These are phyloP conservation scores for Acanthamoeba lenticulata DNA, from an alignment of 208 protist species.

Conservation along the genomic window DNA sequence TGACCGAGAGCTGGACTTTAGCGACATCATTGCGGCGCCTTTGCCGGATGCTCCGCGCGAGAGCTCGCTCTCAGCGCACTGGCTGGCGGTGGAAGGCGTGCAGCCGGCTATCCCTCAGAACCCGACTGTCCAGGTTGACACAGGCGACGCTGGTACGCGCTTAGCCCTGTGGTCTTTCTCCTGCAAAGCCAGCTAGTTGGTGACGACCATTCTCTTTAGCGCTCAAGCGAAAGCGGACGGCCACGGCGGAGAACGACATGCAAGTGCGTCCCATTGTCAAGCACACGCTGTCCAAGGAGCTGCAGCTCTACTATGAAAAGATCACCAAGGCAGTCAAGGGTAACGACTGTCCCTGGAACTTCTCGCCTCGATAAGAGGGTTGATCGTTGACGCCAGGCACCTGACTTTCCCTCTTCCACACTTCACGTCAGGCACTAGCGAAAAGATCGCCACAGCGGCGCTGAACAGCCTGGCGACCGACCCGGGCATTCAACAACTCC, in stretches of 20 bases:
- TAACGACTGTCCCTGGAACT: not conserved
- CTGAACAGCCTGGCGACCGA: constrained; percentile 81
- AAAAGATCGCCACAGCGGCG: constrained; percentile 60
- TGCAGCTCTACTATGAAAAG: constrained; percentile 90
- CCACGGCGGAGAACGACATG: not conserved
- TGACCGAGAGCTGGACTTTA: constrained; percentile 83
- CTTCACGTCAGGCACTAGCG: constrained; percentile 38
- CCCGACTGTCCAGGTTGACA: constrained; percentile 74
- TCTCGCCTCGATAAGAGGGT: not conserved
- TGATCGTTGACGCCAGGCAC: not conserved
- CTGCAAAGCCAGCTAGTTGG: no score
- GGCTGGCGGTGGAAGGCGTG: constrained; percentile 90
- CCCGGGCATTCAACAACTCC: constrained; percentile 87
- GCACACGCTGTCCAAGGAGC: constrained; percentile 87
- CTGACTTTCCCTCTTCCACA: no score
- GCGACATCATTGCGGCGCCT: constrained; percentile 78
- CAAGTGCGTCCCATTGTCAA: constrained; percentile 82
- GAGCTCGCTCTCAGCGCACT: constrained; percentile 84
- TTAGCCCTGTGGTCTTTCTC: not conserved
- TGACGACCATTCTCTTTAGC: not conserved
- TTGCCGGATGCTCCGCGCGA: constrained; percentile 78
- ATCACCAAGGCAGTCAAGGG: constrained; percentile 79
- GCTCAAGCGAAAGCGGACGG: constrained; percentile 24
- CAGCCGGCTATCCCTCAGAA: constrained; percentile 91
- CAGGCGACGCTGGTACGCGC: not conserved